phyloP scores from a whole-genome alignment of 495 filamentous ascomycete genomes.

The Durotheca rogersii region DNA sequence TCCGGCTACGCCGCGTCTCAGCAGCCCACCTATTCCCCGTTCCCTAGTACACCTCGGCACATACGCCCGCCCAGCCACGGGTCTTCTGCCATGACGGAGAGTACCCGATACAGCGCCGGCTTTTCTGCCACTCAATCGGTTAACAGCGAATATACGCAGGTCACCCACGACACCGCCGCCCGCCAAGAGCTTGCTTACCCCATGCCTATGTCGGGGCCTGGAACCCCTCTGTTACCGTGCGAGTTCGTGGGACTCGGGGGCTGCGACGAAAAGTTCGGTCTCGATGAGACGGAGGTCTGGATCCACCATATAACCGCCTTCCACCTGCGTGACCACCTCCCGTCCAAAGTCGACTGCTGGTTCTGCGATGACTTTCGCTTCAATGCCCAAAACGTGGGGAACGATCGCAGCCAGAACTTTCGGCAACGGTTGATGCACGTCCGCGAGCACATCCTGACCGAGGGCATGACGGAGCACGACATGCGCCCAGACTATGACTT shows the following conservation, averaged over 20 bases:
- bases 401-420: conserved; percentile 32
- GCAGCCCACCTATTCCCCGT: background rate
- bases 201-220: background rate
- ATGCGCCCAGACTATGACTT: conserved; percentile 47
- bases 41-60: background rate
- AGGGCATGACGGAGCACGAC: conserved; percentile 13
- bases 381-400: background rate
- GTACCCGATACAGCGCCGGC: background rate
- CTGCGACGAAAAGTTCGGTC: conserved; percentile 38
- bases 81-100: background rate
- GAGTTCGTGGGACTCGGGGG: conserved; percentile 36
- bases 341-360: conserved; percentile 45
- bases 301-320: conserved; percentile 42
- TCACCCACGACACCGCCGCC: conserved; percentile 2
- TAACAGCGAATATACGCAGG: background rate
- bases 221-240: conserved; percentile 37
- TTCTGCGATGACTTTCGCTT: conserved; percentile 47
- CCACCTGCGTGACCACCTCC: conserved; percentile 37
- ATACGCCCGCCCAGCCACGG: background rate
- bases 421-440: conserved; percentile 48
- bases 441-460: conserved; percentile 37
- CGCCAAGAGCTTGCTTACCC: background rate
- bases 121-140: conserved; percentile 1
- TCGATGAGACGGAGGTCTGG: conserved; percentile 43
- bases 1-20: background rate